Percentiles rank a stretch among this genome's conserved stretches.
These are phyloP conservation scores for Scleromitrula shiraiana DNA, from an alignment of 2,329 filamentous ascomycete genomes.

Conservation along the genomic window DNA sequence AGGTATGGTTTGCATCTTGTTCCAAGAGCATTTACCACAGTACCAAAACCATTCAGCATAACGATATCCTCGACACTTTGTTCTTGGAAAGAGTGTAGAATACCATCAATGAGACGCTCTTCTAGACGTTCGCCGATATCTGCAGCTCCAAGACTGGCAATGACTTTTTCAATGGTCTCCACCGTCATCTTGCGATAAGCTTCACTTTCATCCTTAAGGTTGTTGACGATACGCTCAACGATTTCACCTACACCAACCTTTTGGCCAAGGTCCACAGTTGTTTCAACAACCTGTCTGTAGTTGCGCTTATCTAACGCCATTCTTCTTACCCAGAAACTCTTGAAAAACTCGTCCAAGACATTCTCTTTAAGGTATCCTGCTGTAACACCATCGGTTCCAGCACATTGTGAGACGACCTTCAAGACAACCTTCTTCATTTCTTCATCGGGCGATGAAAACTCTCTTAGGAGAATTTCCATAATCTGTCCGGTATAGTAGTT, in stretches of 20 bases:
- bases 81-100: slow-evolving; percentile 94
- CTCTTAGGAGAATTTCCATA: slow-evolving; percentile 94
- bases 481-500: slow-evolving; percentile 99
- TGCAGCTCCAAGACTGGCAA: slow-evolving; percentile 85
- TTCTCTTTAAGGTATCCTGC: slow-evolving; percentile 92
- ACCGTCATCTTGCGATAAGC: slow-evolving; percentile 99
- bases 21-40: slow-evolving; percentile 90
- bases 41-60: slow-evolving; percentile 95
- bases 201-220: slow-evolving; percentile 96
- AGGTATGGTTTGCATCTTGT: slow-evolving; percentile 93
- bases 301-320: slow-evolving; percentile 98
- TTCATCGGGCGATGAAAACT: slow-evolving; percentile 94
- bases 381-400: slow-evolving; percentile 89
- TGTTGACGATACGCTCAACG: slow-evolving; percentile 83
- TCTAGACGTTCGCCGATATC: slow-evolving; percentile 90
- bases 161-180: slow-evolving; percentile 93
- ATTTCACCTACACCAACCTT: slow-evolving; percentile 98
- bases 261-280: slow-evolving; percentile 91
- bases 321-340: slow-evolving; percentile 94
- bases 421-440: slow-evolving; percentile 99
- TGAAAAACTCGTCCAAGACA: slow-evolving; percentile 94
- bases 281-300: slow-evolving; percentile 96
- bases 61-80: slow-evolving; percentile 94
- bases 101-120: slow-evolving; percentile 89
- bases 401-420: slow-evolving; percentile 94